Conservation (phyloP, 139 green algal species). For the Chlamydomonas eustigma region DNA sequence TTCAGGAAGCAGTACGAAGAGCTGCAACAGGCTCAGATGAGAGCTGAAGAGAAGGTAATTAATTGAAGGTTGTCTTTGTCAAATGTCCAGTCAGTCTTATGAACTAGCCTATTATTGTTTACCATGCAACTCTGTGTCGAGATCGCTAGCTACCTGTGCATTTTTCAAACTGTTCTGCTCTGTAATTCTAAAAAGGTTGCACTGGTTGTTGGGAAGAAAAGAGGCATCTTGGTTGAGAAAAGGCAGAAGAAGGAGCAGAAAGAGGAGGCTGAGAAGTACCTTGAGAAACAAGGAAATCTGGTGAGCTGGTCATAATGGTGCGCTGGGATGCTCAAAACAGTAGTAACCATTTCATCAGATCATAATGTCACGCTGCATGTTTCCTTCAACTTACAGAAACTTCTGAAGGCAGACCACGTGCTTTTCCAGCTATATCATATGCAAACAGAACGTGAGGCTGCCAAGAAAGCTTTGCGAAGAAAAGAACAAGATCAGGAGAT, state of each 20-base stretch:
- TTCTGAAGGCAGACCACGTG: conserved; percentile 43
- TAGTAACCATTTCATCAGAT: neutral
- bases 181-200: too few species aligned
- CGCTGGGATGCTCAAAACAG: neutral
- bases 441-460: conserved; percentile 42
- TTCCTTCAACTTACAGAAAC: conserved; percentile 12
- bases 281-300: conserved; percentile 70
- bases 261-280: conserved; percentile 90
- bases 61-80: too few species aligned
- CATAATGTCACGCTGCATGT: neutral
- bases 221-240: conserved; percentile 67
- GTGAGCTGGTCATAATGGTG: too few species aligned
- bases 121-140: too few species aligned
- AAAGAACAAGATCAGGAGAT: neutral
- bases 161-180: too few species aligned
- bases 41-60: conserved; percentile 17
- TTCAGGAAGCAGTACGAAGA: conserved; percentile 65
- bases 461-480: neutral
- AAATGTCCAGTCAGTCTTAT: too few species aligned
- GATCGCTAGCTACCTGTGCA: too few species aligned
- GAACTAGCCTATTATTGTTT: too few species aligned
- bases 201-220: conserved; percentile 72
- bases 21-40: conserved; percentile 40
- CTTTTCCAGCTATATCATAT: conserved; percentile 83
- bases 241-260: conserved; percentile 96